A percentile compares a stretch with the other conserved stretches of the same genome.
Conservation (phyloP, 2,329 filamentous ascomycete genomes). For the Didymella pinodella region DNA sequence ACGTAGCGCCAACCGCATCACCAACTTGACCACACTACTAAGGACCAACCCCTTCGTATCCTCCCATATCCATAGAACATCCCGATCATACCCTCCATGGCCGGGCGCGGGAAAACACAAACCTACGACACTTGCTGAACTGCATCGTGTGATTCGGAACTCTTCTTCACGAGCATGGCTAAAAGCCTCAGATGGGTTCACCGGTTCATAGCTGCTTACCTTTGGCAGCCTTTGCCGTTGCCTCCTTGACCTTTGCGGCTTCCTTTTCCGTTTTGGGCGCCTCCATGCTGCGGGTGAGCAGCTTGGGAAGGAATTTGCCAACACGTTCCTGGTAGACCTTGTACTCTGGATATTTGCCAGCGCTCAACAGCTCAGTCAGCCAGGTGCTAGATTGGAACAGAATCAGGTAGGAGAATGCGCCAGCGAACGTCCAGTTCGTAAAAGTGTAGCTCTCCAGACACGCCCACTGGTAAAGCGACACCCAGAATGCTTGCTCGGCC, state of each 20-base stretch:
- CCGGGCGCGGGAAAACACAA: not conserved
- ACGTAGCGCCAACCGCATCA: not conserved
- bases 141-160: not conserved
- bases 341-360: conserved; percentile 89
- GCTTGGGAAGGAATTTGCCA: conserved; percentile 79
- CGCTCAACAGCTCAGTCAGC: conserved; percentile 83
- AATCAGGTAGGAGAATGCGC: conserved; percentile 72
- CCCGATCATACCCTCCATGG: not conserved
- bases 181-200: not conserved
- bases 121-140: not conserved
- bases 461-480: conserved; percentile 86
- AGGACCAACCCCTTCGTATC: not conserved
- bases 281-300: conserved; percentile 45
- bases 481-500: conserved; percentile 90
- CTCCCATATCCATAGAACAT: not conserved
- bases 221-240: conserved; percentile 32
- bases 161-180: not conserved
- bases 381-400: conserved; percentile 90
- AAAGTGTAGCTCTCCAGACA: conserved; percentile 75
- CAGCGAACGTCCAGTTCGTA: conserved; percentile 80
- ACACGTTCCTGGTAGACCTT: conserved; percentile 82
- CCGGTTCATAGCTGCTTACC: conserved; percentile 12
- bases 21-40: not conserved
- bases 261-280: conserved; percentile 31
- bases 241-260: conserved; percentile 31